These are phyloP conservation scores for Floccularia luteovirens DNA, from an alignment of 768 basidiomycete genomes.

Conservation along the genomic window DNA sequence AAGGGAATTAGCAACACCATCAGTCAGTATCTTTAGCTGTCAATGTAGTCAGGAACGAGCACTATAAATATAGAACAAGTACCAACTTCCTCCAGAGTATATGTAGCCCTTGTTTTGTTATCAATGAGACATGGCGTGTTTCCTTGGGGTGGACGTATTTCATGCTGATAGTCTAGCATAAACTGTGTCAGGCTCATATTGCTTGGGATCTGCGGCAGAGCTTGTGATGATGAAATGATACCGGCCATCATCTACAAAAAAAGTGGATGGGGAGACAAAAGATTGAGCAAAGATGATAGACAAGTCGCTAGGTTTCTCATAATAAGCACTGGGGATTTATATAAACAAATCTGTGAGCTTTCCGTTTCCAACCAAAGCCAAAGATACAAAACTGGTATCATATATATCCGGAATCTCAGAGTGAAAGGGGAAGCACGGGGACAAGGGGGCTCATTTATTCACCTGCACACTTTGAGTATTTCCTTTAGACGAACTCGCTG, in stretches of 20 bases:
- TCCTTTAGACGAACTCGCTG: too few species aligned
- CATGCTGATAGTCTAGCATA: conserved; percentile 42
- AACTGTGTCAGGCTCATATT: conserved; percentile 50
- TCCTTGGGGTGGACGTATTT: conserved; percentile 29
- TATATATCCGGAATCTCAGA: too few species aligned
- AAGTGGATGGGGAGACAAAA: too few species aligned
- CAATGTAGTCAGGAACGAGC: not conserved
- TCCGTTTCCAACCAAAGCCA: too few species aligned
- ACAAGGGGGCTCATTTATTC: too few species aligned
- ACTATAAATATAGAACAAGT: not conserved
- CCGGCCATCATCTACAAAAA: conserved; percentile 21
- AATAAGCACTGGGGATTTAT: too few species aligned
- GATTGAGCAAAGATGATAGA: conserved; percentile 5
- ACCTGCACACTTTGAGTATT: not conserved
- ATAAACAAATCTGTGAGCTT: too few species aligned
- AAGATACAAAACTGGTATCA: too few species aligned
- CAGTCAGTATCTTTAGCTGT: conserved; percentile 31
- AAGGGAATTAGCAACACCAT: conserved; percentile 31
- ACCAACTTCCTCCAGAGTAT: conserved; percentile 32
- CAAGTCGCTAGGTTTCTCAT: conserved; percentile 1
- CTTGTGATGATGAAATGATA: conserved; percentile 15
- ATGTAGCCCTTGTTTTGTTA: conserved; percentile 31
- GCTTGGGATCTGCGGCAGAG: conserved; percentile 40
- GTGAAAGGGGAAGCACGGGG: too few species aligned
- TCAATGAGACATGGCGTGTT: conserved; percentile 44